A percentile compares a stretch with the other conserved stretches of the same genome.
These are phyloP conservation scores for Brasilioporus rufonigricans DNA, from an alignment of 768 basidiomycete genomes.

Conservation along the genomic window DNA sequence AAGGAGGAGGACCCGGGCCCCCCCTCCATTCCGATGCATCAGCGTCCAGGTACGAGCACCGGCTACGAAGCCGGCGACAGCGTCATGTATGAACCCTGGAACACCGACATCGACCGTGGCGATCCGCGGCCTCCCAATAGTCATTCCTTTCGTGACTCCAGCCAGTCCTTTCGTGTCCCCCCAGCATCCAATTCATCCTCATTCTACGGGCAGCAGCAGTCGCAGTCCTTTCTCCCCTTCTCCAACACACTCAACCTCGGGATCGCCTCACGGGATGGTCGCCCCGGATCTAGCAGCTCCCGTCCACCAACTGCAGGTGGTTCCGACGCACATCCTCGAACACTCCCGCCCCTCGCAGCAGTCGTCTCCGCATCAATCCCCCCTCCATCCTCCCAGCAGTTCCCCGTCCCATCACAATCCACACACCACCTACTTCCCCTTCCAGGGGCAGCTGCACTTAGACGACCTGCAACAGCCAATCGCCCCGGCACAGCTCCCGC, in stretches of 20 bases:
- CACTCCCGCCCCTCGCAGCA: constrained; percentile 72
- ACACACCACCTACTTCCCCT: constrained; percentile 54
- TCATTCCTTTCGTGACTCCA: constrained; percentile 78
- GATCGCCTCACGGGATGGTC: constrained; percentile 40
- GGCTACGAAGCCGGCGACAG: constrained; percentile 59
- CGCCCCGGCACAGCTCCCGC: constrained; percentile 73
- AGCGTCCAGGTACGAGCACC: constrained; percentile 69
- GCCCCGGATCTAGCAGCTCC: constrained; percentile 47
- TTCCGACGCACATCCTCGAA: constrained; percentile 42
- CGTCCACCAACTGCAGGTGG: constrained; percentile 54
- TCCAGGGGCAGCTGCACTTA: constrained; percentile 51
- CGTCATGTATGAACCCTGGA: constrained; percentile 36
- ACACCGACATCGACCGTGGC: constrained; percentile 37
- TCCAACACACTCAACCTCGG: constrained; percentile 45
- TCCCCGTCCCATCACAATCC: constrained; percentile 42
- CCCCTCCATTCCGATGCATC: constrained; percentile 34
- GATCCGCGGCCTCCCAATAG: constrained; percentile 38
- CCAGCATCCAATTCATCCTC: constrained; percentile 40
- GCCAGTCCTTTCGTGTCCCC: constrained; percentile 80
- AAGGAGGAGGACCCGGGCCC: constrained; percentile 42
- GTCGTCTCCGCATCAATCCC: constrained; percentile 73
- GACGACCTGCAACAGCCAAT: constrained; percentile 58
- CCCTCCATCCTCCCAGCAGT: constrained; percentile 40
- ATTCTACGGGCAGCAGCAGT: constrained; percentile 41
- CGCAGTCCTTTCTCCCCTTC: constrained; percentile 73